These are phyloP conservation scores for Hsuehochloa calcarea DNA, from an alignment of 176 grass and related monocot species.

Conservation along the genomic window DNA sequence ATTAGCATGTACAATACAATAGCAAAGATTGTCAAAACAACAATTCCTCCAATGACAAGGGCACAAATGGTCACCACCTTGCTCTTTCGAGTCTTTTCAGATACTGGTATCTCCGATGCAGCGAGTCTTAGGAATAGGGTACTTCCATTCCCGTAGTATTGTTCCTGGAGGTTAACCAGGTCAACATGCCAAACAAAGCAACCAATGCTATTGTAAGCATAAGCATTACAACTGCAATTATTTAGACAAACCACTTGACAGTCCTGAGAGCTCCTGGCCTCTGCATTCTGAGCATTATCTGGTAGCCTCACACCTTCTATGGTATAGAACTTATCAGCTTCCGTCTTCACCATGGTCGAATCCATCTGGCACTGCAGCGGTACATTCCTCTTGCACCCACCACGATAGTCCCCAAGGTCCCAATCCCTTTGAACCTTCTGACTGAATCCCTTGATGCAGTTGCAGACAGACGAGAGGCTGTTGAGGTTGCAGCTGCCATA, in stretches of 20 bases:
- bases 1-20: constrained; percentile 30
- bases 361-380: constrained; percentile 52
- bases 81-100: constrained; percentile 46
- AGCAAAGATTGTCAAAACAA: constrained; percentile 24
- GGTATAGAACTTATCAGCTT: constrained; percentile 59
- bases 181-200: constrained; percentile 71
- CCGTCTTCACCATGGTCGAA: constrained; percentile 12
- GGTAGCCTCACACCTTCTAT: constrained; percentile 44
- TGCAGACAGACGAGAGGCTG: constrained; percentile 31
- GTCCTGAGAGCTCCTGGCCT: constrained; percentile 29
- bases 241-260: constrained; percentile 61
- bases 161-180: constrained; percentile 61
- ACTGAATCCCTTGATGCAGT: constrained; percentile 60
- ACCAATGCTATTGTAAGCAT: constrained; percentile 45
- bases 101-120: constrained; percentile 60
- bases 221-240: constrained; percentile 67
- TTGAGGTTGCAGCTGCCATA: constrained; percentile 59
- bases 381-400: constrained; percentile 59
- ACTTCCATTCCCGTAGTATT: constrained; percentile 34
- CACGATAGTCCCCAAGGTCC: constrained; percentile 47
- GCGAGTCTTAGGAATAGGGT: constrained; percentile 74
- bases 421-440: constrained; percentile 47
- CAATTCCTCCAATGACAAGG: constrained; percentile 40
- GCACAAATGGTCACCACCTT: constrained; percentile 36
- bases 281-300: constrained; percentile 38